phyloP scores from a whole-genome alignment of 2,329 filamentous ascomycete genomes.

The Emergomyces africanus region DNA sequence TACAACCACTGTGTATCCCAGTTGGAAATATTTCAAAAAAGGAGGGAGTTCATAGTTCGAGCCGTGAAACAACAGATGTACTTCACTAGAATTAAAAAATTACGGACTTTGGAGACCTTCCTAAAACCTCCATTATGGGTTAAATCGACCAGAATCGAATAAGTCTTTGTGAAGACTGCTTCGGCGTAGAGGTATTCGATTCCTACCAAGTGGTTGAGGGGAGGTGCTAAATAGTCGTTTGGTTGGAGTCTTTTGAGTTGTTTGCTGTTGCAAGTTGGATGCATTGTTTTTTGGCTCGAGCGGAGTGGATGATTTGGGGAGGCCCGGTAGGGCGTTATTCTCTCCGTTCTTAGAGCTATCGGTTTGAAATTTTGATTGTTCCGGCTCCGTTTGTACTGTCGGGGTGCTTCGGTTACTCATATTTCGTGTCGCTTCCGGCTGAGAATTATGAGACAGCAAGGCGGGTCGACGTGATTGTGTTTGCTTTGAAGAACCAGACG shows the following conservation, averaged over 20 bases:
- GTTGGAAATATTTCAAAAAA: background rate
- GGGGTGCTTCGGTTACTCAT: background rate
- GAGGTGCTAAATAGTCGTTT: slow-evolving; percentile 1
- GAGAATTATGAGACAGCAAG: background rate
- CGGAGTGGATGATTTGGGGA: background rate
- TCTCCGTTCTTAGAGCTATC: background rate
- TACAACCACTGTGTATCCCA: background rate
- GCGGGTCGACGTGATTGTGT: background rate
- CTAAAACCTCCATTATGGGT: background rate
- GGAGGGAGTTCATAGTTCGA: background rate
- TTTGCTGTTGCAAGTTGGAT: slow-evolving; percentile 16
- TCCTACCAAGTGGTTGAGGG: slow-evolving; percentile 2
- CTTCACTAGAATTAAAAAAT: background rate
- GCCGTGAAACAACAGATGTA: background rate
- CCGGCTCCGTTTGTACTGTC: background rate
- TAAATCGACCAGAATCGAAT: slow-evolving; percentile 4
- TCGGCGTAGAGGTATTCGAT: slow-evolving; percentile 9
- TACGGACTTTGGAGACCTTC: background rate
- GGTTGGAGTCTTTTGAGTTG: background rate
- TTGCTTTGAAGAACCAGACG: slow-evolving; percentile 3
- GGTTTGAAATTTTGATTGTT: background rate
- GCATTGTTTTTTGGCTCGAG: background rate
- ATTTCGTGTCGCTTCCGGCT: background rate
- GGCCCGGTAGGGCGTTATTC: background rate
- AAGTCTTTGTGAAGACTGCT: slow-evolving; percentile 9